These are phyloP conservation scores for Chenopodium formosanum DNA, from an alignment of 148 eudicot genomes.

Conservation along the genomic window DNA sequence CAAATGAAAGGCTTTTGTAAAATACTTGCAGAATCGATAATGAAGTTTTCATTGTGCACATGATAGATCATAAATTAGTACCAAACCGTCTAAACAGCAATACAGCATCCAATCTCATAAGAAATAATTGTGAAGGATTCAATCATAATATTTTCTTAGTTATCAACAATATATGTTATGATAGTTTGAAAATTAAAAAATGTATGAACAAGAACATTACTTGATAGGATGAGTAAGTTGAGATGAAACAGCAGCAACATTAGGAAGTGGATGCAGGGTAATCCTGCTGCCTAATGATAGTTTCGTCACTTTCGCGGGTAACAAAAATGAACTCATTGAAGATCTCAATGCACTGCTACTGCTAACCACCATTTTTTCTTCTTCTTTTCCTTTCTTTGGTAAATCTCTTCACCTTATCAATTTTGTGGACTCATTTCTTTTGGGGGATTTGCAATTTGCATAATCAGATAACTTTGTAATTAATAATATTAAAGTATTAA, in stretches of 20 bases:
- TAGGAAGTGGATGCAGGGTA: neutral
- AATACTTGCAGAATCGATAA: neutral
- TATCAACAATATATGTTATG: neutral
- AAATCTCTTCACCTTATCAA: neutral
- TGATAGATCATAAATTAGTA: neutral
- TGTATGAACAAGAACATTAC: neutral
- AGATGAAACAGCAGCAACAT: constrained; percentile 1
- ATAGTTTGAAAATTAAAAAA: neutral
- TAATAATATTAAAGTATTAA: too few species aligned
- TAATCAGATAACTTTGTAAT: too few species aligned
- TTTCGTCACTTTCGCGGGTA: constrained; percentile 4
- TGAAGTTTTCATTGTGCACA: neutral
- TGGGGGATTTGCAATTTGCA: too few species aligned
- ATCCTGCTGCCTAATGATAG: neutral
- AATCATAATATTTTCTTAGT: neutral
- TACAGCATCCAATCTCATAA: neutral
- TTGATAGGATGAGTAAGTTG: constrained; percentile 5
- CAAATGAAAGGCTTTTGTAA: neutral
- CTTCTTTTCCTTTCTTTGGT: neutral
- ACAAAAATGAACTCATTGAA: constrained; percentile 6
- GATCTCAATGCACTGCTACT: neutral
- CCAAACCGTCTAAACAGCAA: too few species aligned
- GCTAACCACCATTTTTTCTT: constrained; percentile 15
- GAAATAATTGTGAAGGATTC: neutral
- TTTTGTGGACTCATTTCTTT: neutral